Base-by-base conservation (phyloP, 208 protist species). In the Leishmania aethiopica region DNA sequence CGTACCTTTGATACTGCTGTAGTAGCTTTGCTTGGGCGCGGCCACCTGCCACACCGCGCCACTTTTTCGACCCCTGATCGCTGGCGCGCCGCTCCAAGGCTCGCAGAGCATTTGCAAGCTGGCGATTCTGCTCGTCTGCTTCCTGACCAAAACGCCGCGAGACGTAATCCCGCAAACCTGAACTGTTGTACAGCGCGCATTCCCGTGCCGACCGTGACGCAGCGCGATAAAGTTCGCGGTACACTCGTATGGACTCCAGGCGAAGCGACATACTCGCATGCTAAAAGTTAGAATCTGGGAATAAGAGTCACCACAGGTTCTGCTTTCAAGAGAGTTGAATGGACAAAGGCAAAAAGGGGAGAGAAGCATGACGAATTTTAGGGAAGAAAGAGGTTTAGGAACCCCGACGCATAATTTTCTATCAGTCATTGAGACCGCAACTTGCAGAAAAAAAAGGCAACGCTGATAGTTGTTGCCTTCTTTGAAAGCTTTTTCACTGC, bases 91-190 rank as follows among this genome's bases (percentile, higher is more conserved):
- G 53, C 45, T 84, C 85, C 8, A 89, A 69, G 19, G 78, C 22
- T n/a, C 51, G 45, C 72, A 93, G 51, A 13, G 84, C 59, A 15
- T 81, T 17, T 19, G 60, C 53, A 2, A 93, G 83, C 40, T 84
- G 89, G 0, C 82, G 84, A 25, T 84, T 88, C 62, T 94, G 88
- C 3, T 49, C 28, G 37, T 93, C 87, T 7, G 89, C 76, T 35
- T 83, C 74, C 37, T 90, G 74, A 25, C 78, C 74, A 78, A 93
- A 95, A 7, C 93, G 90, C 22, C 37, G 40, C 0, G 82, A 82
- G 11, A 95, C 81, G 75, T 96, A 96, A 3, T 84, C 22, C 57
- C 79, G 60, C 53, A 96, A 79, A 1, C 91, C 93, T 1, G 76
- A 75, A 1, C 55, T 66, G 71, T 93, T 92, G 78, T 91, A 75